Conservation (phyloP, 1,139 yeast species). For the Ogataea hybrid region DNA sequence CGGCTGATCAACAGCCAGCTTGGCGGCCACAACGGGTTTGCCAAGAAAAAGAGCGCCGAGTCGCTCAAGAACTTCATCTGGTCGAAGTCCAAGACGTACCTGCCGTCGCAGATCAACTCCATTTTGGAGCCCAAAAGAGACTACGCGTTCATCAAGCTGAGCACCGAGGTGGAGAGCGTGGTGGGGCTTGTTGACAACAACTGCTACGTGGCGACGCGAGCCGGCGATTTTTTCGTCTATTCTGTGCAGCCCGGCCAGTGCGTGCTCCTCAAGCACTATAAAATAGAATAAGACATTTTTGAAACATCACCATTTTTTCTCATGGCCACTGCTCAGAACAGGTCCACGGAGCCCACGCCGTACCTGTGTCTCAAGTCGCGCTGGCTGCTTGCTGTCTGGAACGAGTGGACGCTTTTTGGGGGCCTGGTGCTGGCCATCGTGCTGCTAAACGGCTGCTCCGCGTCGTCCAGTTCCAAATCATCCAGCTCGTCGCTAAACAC, state of each 20-base stretch:
- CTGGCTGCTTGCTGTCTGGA: slow-evolving; percentile 19
- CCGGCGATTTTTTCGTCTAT: slow-evolving; percentile 22
- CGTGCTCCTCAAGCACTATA: slow-evolving; percentile 36
- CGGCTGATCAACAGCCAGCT: slow-evolving; percentile 20
- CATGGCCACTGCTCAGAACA: slow-evolving; percentile 20
- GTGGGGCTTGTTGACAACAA: slow-evolving; percentile 24
- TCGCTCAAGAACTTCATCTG: slow-evolving; percentile 21
- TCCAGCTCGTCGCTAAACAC: background rate
- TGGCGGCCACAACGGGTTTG: slow-evolving; percentile 10
- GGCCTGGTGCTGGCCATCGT: slow-evolving; percentile 9
- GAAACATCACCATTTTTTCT: slow-evolving; percentile 5
- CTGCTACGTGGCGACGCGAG: slow-evolving; percentile 26
- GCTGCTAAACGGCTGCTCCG: background rate
- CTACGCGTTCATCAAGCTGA: slow-evolving; percentile 36
- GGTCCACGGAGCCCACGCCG: slow-evolving; percentile 20
- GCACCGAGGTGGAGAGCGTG: slow-evolving; percentile 17
- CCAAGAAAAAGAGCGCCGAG: slow-evolving; percentile 18
- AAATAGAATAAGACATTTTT: slow-evolving; percentile 10
- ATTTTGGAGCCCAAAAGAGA: slow-evolving; percentile 41
- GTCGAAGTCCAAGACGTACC: slow-evolving; percentile 28
- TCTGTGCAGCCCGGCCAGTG: slow-evolving; percentile 31
- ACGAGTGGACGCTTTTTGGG: slow-evolving; percentile 7
- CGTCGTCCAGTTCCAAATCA: background rate
- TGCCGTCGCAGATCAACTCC: slow-evolving; percentile 31
- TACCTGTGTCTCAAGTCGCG: slow-evolving; percentile 26